phyloP scores from a whole-genome alignment of 2,329 filamentous ascomycete species.

The Fusarium xyrophilum region DNA sequence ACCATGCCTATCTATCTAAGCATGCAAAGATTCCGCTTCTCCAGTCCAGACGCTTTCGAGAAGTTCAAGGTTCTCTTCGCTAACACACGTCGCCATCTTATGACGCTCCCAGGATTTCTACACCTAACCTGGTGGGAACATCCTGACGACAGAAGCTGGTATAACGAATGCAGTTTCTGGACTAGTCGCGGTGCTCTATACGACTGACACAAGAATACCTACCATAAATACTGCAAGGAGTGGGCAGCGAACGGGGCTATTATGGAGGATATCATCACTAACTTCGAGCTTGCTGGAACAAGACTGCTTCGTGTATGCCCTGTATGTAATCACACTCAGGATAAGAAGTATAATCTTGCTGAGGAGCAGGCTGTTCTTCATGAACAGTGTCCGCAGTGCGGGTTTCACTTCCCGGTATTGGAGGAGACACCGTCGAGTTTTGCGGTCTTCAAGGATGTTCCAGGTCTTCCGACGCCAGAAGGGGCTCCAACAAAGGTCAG shows the following conservation, averaged over 20 bases:
- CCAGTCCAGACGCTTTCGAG: slow-evolving; percentile 19
- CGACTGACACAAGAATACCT: slow-evolving; percentile 28
- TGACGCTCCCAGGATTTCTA: slow-evolving; percentile 8
- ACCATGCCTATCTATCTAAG: slow-evolving; percentile 17
- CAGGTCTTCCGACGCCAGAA: background rate
- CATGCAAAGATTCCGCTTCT: slow-evolving; percentile 19
- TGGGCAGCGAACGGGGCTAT: slow-evolving; percentile 28
- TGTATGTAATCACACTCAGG: slow-evolving; percentile 22
- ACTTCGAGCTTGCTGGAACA: slow-evolving; percentile 28
- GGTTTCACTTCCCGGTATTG: slow-evolving; percentile 29
- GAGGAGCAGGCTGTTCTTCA: slow-evolving; percentile 27
- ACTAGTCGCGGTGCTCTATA: slow-evolving; percentile 23
- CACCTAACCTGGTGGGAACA: slow-evolving; percentile 26
- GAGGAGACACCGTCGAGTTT: slow-evolving; percentile 27
- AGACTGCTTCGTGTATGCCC: slow-evolving; percentile 21
- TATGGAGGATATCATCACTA: slow-evolving; percentile 33
- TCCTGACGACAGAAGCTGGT: slow-evolving; percentile 15
- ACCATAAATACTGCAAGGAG: slow-evolving; percentile 28
- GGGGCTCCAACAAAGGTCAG: background rate
- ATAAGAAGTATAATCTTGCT: slow-evolving; percentile 30
- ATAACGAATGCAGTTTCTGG: slow-evolving; percentile 32
- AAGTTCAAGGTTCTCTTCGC: slow-evolving; percentile 28
- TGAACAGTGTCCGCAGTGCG: slow-evolving; percentile 23
- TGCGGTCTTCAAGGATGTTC: slow-evolving; percentile 18
- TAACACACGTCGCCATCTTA: slow-evolving; percentile 21